phyloP scores from a whole-genome alignment of 2,329 filamentous ascomycete species.

The Drechmeria coniospora region DNA sequence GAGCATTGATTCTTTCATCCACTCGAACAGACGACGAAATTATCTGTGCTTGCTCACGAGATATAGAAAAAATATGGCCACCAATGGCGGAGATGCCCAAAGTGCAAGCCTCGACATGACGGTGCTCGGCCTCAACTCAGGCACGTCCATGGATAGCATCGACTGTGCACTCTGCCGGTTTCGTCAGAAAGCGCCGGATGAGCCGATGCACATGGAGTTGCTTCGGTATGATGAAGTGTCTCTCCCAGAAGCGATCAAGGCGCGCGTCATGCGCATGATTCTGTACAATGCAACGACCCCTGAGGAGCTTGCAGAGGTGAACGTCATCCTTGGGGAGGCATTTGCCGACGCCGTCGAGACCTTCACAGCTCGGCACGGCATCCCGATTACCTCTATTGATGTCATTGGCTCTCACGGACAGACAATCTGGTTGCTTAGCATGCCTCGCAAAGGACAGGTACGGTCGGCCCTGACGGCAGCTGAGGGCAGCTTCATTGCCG shows the following conservation, averaged over 20 bases:
- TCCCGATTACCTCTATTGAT: constrained; percentile 31
- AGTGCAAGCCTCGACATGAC: constrained; percentile 29
- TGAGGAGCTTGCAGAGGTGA: constrained; percentile 38
- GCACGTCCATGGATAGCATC: constrained; percentile 39
- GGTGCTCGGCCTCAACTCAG: constrained; percentile 34
- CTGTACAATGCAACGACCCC: constrained; percentile 35
- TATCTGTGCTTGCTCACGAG: too few relatives aligned
- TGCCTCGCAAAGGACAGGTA: constrained; percentile 31
- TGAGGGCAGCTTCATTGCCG: constrained; percentile 38
- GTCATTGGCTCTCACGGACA: constrained; percentile 42
- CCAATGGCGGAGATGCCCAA: too few relatives aligned
- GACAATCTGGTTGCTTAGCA: constrained; percentile 40
- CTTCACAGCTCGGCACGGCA: constrained; percentile 29
- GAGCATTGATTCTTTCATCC: too few relatives aligned
- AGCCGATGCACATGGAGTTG: constrained; percentile 39
- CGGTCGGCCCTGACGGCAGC: constrained; percentile 38
- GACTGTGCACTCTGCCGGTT: constrained; percentile 44
- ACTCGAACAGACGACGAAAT: too few relatives aligned
- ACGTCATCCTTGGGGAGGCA: constrained; percentile 39
- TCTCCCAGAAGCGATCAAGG: constrained; percentile 36
- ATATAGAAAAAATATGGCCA: not conserved
- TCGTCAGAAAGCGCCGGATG: constrained; percentile 32
- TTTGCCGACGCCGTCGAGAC: constrained; percentile 35
- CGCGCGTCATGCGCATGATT: constrained; percentile 41
- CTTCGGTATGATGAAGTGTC: constrained; percentile 42